phyloP scores from a whole-genome alignment of 2,329 filamentous ascomycete species.

The Chaetomiaceae sp. region DNA sequence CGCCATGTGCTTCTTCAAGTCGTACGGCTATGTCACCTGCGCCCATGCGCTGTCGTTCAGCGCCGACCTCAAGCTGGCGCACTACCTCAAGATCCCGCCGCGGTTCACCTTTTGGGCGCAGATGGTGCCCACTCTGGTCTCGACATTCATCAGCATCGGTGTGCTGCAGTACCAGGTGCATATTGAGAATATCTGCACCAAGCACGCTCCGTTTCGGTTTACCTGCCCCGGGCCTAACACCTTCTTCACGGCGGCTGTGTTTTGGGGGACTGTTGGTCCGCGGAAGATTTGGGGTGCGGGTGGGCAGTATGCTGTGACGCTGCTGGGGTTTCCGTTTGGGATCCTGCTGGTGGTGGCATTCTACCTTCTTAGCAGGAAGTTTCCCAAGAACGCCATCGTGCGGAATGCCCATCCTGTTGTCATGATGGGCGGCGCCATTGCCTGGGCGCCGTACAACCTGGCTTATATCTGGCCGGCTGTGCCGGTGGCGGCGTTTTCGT shows the following conservation, averaged over 20 bases:
- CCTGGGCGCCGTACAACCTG: constrained; percentile 39
- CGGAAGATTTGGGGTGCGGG: constrained; percentile 44
- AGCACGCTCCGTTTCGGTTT: constrained; percentile 47
- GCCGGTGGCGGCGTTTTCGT: constrained; percentile 39
- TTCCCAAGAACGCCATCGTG: constrained; percentile 32
- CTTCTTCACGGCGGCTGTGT: constrained; percentile 57
- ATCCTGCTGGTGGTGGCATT: constrained; percentile 36
- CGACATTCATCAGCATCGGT: constrained; percentile 35
- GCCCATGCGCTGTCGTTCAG: constrained; percentile 24
- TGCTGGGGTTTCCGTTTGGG: constrained; percentile 49
- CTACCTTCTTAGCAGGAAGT: constrained; percentile 33
- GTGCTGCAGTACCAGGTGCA: constrained; percentile 37
- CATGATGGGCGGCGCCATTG: constrained; percentile 34
- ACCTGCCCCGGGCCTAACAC: constrained; percentile 54
- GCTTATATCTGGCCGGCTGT: constrained; percentile 42
- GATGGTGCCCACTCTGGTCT: constrained; percentile 34
- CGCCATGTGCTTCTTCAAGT: constrained; percentile 27
- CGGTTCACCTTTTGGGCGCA: constrained; percentile 36
- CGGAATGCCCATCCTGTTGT: constrained; percentile 39
- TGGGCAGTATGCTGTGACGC: constrained; percentile 44
- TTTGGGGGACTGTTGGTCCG: constrained; percentile 59
- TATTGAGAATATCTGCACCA: constrained; percentile 50
- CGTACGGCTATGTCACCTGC: constrained; percentile 26
- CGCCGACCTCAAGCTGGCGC: constrained; percentile 29
- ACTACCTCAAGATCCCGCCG: constrained; percentile 33